These are phyloP conservation scores for Aspergillus egyptiacus DNA, from an alignment of 495 filamentous ascomycete genomes.

Conservation along the genomic window DNA sequence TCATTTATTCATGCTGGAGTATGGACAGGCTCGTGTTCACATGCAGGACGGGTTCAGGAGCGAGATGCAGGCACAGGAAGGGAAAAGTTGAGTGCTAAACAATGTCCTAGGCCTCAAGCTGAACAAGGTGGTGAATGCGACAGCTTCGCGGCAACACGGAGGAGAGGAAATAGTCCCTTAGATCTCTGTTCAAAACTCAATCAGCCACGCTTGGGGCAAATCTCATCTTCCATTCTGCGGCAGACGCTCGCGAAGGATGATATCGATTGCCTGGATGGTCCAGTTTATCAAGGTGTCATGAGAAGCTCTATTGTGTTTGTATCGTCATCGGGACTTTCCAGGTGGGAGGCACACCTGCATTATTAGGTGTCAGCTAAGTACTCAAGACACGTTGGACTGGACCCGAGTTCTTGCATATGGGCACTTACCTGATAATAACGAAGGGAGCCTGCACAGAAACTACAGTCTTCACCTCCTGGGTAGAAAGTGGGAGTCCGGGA, in stretches of 20 bases:
- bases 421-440: constrained; percentile 6
- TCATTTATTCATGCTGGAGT: not conserved
- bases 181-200: constrained; percentile 49
- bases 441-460: too few species aligned
- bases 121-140: not conserved
- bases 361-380: not conserved
- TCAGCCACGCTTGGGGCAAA: constrained; percentile 28
- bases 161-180: constrained; percentile 23
- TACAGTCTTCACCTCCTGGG: too few species aligned
- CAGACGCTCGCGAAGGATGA: constrained; percentile 26
- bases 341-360: not conserved
- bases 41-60: not conserved
- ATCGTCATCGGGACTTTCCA: constrained; percentile 33
- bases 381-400: not conserved
- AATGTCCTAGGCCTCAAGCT: not conserved
- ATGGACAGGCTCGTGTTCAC: not conserved
- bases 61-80: not conserved
- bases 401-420: not conserved
- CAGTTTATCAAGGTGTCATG: constrained; percentile 28
- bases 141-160: not conserved
- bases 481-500: too few species aligned
- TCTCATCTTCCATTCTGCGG: constrained; percentile 34
- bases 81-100: too few species aligned
- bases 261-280: constrained; percentile 24
- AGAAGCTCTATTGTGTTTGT: constrained; percentile 35